Evolutionary conservation across 352 stramenopile genomes (phyloP).

Genomic region (Pythium aristosporum): DNA sequence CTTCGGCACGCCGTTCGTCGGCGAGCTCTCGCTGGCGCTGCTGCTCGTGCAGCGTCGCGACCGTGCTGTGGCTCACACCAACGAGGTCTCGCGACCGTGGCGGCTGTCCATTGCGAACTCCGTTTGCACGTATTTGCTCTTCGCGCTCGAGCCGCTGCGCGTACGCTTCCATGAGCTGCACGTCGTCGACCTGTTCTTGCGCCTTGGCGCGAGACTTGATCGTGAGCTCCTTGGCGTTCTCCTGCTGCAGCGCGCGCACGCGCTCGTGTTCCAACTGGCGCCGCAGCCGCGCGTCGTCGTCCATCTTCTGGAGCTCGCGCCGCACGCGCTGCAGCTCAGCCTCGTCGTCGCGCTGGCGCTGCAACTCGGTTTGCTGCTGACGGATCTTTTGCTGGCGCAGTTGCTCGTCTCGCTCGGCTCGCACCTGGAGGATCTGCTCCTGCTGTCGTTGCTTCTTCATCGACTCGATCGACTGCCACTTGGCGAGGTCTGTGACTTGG

Average conservation of each 20-base stretch:
- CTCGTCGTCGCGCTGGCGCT: constrained; percentile 45
- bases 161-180: constrained; percentile 73
- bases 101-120: constrained; percentile 41
- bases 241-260: constrained; percentile 44
- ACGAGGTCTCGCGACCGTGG: constrained; percentile 36
- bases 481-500: constrained; percentile 44
- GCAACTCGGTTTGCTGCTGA: constrained; percentile 32
- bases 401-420: constrained; percentile 60
- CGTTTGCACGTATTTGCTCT: constrained; percentile 48
- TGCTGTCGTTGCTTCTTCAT: constrained; percentile 51
- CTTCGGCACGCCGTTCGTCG: constrained; percentile 56
- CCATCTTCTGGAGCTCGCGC: constrained; percentile 44
- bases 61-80: constrained; percentile 33
- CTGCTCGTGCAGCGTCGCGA: constrained; percentile 48
- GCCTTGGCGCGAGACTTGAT: constrained; percentile 38
- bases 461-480: constrained; percentile 52
- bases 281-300: constrained; percentile 39
- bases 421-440: constrained; percentile 50
- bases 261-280: constrained; percentile 48
- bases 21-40: constrained; percentile 47
- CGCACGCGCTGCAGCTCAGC: constrained; percentile 55
- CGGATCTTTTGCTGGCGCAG: constrained; percentile 48
- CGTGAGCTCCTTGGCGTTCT: constrained; percentile 46
- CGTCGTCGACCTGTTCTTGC: constrained; percentile 55
- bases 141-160: constrained; percentile 53